Conservation (phyloP, 805 yeast genomes). For the Danielia reshetovae region DNA sequence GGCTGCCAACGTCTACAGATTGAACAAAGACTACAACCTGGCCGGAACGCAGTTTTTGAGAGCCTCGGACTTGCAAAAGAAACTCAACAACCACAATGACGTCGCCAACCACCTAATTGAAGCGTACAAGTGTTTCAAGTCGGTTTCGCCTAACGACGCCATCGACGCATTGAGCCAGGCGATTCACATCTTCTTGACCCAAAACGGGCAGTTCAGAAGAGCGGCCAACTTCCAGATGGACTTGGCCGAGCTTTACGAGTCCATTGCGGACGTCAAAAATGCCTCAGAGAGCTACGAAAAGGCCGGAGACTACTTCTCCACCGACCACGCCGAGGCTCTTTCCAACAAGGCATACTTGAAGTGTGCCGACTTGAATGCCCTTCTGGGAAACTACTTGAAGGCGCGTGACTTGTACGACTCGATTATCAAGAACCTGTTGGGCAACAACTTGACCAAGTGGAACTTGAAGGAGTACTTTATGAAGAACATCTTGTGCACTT, state of each 20-base stretch:
- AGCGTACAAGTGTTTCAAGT: conserved; percentile 81
- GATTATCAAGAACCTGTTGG: conserved; percentile 71
- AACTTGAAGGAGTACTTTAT: conserved; percentile 87
- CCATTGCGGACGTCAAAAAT: conserved; percentile 56
- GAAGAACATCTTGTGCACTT: conserved; percentile 75
- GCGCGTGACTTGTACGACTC: conserved; percentile 77
- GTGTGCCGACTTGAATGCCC: conserved; percentile 83
- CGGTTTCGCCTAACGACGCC: conserved; percentile 69
- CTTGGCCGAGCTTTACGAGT: conserved; percentile 81
- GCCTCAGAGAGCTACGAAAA: conserved; percentile 73
- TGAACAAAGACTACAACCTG: conserved; percentile 63
- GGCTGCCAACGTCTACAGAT: conserved; percentile 87
- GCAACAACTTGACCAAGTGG: conserved; percentile 81
- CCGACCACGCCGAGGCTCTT: conserved; percentile 89
- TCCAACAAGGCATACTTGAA: conserved; percentile 84
- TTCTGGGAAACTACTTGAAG: conserved; percentile 59
- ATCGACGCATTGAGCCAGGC: conserved; percentile 76
- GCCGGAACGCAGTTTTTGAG: conserved; percentile 84
- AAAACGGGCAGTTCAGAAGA: conserved; percentile 91
- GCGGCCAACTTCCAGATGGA: conserved; percentile 94
- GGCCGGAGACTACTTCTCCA: conserved; percentile 94
- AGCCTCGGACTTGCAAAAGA: conserved; percentile 77
- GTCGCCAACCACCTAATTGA: conserved; percentile 88
- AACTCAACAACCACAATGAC: conserved; percentile 79
- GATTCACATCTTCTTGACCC: conserved; percentile 70